Base-by-base conservation (phyloP, 2,329 filamentous ascomycete genomes). In the Monosporascus sp. region DNA sequence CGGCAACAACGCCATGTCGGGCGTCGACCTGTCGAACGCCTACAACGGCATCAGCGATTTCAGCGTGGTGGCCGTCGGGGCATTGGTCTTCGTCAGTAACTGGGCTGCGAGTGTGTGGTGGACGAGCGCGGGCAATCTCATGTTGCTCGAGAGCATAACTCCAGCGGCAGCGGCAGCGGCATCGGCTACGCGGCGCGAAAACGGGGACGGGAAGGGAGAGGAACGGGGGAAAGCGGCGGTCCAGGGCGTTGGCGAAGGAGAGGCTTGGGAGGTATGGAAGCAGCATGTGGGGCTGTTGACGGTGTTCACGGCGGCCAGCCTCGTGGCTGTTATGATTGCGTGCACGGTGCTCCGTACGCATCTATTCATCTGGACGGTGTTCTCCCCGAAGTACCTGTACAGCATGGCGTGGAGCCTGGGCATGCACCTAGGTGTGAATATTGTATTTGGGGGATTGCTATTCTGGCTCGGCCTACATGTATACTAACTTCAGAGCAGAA, bases 331-430 rank as follows among this genome's bases (percentile, higher is more conserved):
- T 24, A 97, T 97, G 93, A 83, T 80, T 15, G 91, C 93, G 17
- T 99, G 94, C 70, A 91, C 88, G 48, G 78, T 82, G 7, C 70
- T 99, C 66, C 78, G 93, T 60, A 91, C 89, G 31, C 94, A 99
- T 76, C 71, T 99, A 54, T 99, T 99, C 68, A 92, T 99, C 57
- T 99, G 94, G 94, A 97, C 93, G 1, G 94, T 99, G 11, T 99
- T 99, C 70, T 96, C 90, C 59, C 94, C 94, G 0, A 99, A 97
- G 71, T 97, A 92, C 70, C 73, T 99, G 60, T 99, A 96, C 69
- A 89, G 85, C 58, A 87, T 94, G 78, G 91, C 88, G 15, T 99
- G 94, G 95, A 85, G 82, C 57, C 66, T 93, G 46, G 89, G 83
- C 7, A 90, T 92, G 74, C 93, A 99, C 80, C 68, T 92, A 56